These are phyloP conservation scores for Trichosporon inkin DNA, from an alignment of 1,284 basidiomycete genomes.

Conservation along the genomic window DNA sequence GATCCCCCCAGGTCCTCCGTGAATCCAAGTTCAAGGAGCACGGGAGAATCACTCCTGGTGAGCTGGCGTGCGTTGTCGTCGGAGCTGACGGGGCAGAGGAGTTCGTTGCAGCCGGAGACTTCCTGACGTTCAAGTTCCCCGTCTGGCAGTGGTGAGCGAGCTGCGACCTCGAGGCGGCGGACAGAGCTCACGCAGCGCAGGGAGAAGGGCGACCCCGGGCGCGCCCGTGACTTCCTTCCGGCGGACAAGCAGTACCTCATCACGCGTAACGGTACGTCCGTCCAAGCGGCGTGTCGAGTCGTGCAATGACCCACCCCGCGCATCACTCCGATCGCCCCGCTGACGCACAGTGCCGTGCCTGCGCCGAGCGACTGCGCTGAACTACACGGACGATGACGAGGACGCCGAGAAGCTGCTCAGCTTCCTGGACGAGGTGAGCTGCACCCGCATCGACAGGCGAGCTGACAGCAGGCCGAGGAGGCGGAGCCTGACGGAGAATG, in stretches of 20 bases:
- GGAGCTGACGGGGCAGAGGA: conserved; percentile 62
- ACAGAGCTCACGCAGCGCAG: conserved; percentile 50
- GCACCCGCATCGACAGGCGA: background rate
- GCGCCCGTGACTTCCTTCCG: conserved; percentile 86
- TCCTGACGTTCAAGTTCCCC: conserved; percentile 90
- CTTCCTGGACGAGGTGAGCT: conserved; percentile 50
- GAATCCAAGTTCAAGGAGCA: conserved; percentile 99
- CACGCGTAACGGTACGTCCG: conserved; percentile 64
- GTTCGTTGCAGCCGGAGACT: conserved; percentile 92
- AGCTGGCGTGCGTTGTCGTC: conserved; percentile 31
- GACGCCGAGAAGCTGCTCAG: conserved; percentile 81
- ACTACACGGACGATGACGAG: conserved; percentile 90
- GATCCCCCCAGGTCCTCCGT: conserved; percentile 67
- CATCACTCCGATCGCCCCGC: background rate
- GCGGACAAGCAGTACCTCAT: conserved; percentile 94
- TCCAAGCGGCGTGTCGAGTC: background rate
- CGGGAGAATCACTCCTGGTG: conserved; percentile 91
- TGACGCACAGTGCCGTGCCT: conserved; percentile 72
- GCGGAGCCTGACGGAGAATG: conserved; percentile 50
- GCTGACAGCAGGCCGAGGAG: conserved; percentile 39
- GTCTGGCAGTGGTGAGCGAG: conserved; percentile 80
- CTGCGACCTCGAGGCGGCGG: background rate
- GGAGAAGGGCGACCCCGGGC: conserved; percentile 81
- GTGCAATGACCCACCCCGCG: background rate
- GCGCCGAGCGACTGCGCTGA: conserved; percentile 80